phyloP scores from a whole-genome alignment of 148 eudicot species.

The Rhododendron simsii region DNA sequence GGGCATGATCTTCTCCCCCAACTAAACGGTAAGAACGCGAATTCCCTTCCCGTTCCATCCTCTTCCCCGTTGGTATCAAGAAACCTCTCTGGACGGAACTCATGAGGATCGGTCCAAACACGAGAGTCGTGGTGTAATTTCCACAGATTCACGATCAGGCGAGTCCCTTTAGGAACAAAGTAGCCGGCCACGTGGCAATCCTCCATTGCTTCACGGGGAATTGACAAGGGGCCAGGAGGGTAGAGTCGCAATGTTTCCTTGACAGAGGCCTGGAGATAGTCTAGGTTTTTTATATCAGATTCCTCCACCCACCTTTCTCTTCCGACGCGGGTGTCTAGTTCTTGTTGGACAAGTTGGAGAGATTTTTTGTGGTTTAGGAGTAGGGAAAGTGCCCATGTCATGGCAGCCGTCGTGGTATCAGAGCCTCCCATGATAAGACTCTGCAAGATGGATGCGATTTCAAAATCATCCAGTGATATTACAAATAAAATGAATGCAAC shows the following conservation, averaged over 20 bases:
- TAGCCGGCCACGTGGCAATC: not conserved
- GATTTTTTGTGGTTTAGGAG: not conserved
- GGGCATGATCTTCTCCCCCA: conserved; percentile 2
- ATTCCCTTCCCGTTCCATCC: not conserved
- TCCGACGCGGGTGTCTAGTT: not conserved
- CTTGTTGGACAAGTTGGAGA: not conserved
- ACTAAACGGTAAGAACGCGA: not conserved
- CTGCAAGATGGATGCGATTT: not conserved
- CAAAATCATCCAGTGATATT: too few relatives aligned
- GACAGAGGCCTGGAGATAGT: not conserved
- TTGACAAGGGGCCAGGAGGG: not conserved
- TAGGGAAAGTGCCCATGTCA: conserved; percentile 4
- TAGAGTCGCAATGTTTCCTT: not conserved
- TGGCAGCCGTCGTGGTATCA: not conserved
- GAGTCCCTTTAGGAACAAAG: not conserved
- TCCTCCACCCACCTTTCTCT: not conserved
- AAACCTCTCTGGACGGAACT: not conserved
- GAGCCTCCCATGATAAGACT: not conserved
- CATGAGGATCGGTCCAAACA: not conserved
- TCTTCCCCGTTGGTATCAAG: not conserved
- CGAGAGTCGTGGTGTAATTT: not conserved
- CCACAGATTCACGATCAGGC: not conserved
- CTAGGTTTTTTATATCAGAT: not conserved
- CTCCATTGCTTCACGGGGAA: not conserved
- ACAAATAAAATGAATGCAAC: too few relatives aligned